phyloP scores from a whole-genome alignment of 176 grass and related monocot genomes.

The Oryza glumipatula region DNA sequence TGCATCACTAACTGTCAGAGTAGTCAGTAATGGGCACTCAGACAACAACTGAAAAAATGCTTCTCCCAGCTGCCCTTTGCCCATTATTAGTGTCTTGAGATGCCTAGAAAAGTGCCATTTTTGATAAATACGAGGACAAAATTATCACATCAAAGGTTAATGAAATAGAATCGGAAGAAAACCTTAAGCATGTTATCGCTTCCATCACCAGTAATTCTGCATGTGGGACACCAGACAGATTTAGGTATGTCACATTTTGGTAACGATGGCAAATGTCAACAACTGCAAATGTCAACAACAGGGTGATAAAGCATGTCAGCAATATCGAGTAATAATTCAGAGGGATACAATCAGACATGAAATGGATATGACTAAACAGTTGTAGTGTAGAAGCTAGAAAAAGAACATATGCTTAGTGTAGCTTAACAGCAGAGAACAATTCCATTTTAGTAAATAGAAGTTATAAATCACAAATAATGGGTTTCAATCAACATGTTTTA shows the following conservation, averaged over 20 bases:
- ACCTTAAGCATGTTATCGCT: constrained; percentile 81
- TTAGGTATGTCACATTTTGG: constrained; percentile 72
- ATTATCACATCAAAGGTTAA: constrained; percentile 4
- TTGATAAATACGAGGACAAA: constrained; percentile 12
- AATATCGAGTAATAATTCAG: constrained; percentile 6
- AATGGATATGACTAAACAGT: constrained; percentile 12
- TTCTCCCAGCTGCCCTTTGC: constrained; percentile 79
- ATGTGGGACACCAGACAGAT: constrained; percentile 65
- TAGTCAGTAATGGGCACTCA: constrained; percentile 63
- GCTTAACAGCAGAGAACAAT: not conserved
- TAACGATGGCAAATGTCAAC: constrained; percentile 75
- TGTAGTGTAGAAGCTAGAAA: not conserved
- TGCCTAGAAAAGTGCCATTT: constrained; percentile 50
- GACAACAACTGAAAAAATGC: constrained; percentile 71
- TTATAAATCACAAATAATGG: not conserved
- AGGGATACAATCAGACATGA: not conserved
- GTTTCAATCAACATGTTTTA: not conserved
- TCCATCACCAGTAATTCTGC: constrained; percentile 74
- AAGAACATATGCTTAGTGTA: constrained; percentile 6
- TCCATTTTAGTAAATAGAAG: constrained; percentile 16
- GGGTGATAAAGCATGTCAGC: constrained; percentile 21
- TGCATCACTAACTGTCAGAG: constrained; percentile 77
- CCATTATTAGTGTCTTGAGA: constrained; percentile 73
- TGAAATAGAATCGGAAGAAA: constrained; percentile 7
- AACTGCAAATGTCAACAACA: constrained; percentile 66